phyloP scores from a whole-genome alignment of 1,284 basidiomycete species.

The Pascua guehoae region DNA sequence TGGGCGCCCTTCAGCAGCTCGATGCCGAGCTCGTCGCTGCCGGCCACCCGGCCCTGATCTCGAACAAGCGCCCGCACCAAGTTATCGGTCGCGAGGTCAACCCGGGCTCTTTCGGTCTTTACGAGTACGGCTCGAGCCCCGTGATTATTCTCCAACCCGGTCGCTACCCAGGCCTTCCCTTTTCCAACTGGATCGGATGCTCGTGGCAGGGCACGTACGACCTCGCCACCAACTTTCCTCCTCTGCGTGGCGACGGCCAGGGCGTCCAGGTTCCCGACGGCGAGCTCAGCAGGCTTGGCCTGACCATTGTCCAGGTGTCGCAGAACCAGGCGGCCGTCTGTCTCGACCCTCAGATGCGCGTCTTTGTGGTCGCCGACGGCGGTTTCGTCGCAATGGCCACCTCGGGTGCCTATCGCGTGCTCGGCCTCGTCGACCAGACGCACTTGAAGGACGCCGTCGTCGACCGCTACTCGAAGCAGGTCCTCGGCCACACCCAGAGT shows the following conservation, averaged over 20 bases:
- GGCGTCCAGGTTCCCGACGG: conserved; percentile 5
- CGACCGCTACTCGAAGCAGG: conserved; percentile 7
- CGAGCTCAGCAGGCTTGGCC: conserved; percentile 10
- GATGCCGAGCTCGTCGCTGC: conserved; percentile 3
- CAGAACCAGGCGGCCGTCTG: conserved; percentile 19
- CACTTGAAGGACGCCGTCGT: conserved; percentile 8
- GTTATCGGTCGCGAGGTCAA: conserved; percentile 15
- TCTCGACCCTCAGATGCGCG: conserved; percentile 16
- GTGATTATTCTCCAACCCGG: conserved; percentile 15
- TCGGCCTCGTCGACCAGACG: conserved; percentile 18
- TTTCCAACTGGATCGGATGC: conserved; percentile 17
- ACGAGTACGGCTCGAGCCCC: conserved; percentile 14
- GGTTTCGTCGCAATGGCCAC: conserved; percentile 20
- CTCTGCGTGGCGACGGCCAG: neutral
- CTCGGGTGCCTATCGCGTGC: conserved; percentile 12
- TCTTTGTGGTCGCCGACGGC: conserved; percentile 15
- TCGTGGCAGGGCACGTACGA: conserved; percentile 10
- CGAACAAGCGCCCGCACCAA: conserved; percentile 11
- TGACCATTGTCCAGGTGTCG: conserved; percentile 16
- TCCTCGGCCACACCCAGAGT: conserved; percentile 12
- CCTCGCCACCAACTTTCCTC: conserved; percentile 16
- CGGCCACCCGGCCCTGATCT: conserved; percentile 11
- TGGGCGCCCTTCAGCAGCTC: conserved; percentile 10
- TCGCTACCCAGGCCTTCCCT: conserved; percentile 14
- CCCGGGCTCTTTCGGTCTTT: conserved; percentile 16